Percentiles rank a stretch among this genome's conserved stretches.
These are phyloP conservation scores for Apophysomyces ossiformis DNA, from an alignment of 371 early-diverging fungal genomes.

Conservation along the genomic window DNA sequence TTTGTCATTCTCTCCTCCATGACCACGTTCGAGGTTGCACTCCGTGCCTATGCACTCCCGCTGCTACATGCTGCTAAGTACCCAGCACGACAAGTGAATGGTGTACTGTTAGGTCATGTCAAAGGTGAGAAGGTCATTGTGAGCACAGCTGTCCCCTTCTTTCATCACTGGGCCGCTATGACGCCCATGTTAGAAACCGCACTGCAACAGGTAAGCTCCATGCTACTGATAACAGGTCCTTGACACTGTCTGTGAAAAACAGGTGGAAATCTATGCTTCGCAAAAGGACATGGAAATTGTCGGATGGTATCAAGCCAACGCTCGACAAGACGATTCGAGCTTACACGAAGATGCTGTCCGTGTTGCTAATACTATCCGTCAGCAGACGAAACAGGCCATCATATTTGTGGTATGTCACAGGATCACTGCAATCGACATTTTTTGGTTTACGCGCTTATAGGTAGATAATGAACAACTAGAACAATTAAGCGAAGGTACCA, in stretches of 20 bases:
- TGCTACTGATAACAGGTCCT: not conserved
- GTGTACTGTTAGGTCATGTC: slow-evolving; percentile 60
- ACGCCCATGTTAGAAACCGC: slow-evolving; percentile 83
- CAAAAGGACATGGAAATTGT: slow-evolving; percentile 53
- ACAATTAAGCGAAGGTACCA: slow-evolving; percentile 24
- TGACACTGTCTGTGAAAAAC: not conserved
- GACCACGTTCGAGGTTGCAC: slow-evolving; percentile 29
- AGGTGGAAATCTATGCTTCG: slow-evolving; percentile 60
- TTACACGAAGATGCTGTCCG: slow-evolving; percentile 57
- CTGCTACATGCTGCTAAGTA: slow-evolving; percentile 85
- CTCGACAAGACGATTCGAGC: slow-evolving; percentile 40
- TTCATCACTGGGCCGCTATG: slow-evolving; percentile 79
- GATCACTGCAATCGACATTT: not conserved
- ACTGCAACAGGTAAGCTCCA: slow-evolving; percentile 66
- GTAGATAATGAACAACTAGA: slow-evolving; percentile 40
- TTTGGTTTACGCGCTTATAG: slow-evolving; percentile 13
- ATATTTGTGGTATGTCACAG: slow-evolving; percentile 41
- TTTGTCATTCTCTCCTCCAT: not conserved
- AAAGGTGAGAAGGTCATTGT: slow-evolving; percentile 34
- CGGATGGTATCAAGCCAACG: slow-evolving; percentile 70
- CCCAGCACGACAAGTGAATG: slow-evolving; percentile 71
- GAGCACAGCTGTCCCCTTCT: slow-evolving; percentile 74
- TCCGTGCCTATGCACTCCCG: slow-evolving; percentile 73
- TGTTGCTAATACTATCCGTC: slow-evolving; percentile 56
- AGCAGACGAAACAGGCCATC: slow-evolving; percentile 39